Conservation (phyloP, 768 basidiomycete species). For the Phylloporus arenicola region DNA sequence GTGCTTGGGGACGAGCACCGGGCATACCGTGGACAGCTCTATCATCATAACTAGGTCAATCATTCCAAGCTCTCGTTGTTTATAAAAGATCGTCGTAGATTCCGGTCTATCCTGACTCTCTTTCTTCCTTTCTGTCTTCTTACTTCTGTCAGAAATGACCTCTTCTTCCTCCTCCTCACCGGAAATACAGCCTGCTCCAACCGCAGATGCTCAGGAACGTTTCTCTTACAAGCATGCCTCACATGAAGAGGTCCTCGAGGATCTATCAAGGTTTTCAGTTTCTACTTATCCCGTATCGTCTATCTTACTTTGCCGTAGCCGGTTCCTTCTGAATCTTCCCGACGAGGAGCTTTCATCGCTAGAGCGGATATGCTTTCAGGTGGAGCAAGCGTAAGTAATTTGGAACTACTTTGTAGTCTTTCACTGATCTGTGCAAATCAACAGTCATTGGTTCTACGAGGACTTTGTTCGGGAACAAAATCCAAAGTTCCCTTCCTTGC, state of each 20-base stretch:
- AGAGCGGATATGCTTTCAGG: constrained; percentile 96
- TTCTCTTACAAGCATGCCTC: constrained; percentile 65
- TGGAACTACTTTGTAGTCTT: constrained; percentile 7
- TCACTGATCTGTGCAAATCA: constrained; percentile 9
- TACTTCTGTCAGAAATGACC: constrained; percentile 45
- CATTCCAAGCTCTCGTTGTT: constrained; percentile 25
- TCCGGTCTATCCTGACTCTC: constrained; percentile 25
- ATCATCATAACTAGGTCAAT: constrained; percentile 18
- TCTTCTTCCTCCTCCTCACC: constrained; percentile 78
- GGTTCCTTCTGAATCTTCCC: constrained; percentile 95
- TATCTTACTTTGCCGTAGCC: constrained; percentile 42
- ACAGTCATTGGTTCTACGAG: constrained; percentile 99
- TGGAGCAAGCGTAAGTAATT: constrained; percentile 89
- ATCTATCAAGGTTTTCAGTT: constrained; percentile 69
- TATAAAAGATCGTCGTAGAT: constrained; percentile 31
- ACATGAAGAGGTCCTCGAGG: constrained; percentile 84
- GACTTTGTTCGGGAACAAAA: constrained; percentile 95
- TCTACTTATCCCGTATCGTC: constrained; percentile 7
- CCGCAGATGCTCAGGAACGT: constrained; percentile 35
- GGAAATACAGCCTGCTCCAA: constrained; percentile 53
- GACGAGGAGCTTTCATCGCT: constrained; percentile 86
- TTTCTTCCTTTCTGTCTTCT: constrained; percentile 28
- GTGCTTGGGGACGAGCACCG: constrained; percentile 15
- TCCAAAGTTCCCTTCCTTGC: constrained; percentile 77
- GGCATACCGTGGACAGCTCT: constrained; percentile 19